phyloP scores from a whole-genome alignment of 2,329 filamentous ascomycete species.

The Didymella lethalis region DNA sequence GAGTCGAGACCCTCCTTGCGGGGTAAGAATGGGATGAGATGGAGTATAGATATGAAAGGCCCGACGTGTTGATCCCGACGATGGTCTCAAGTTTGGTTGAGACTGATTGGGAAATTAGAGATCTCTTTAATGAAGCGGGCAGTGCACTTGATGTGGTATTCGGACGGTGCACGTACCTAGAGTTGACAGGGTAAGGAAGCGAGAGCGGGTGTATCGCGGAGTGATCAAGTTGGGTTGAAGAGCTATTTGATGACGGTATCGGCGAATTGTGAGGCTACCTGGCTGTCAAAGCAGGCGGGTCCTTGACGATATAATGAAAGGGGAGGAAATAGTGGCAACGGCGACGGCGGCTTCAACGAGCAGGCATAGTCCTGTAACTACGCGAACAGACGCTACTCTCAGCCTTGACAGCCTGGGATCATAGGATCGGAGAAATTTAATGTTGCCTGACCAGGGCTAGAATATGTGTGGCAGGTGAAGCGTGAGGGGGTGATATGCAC shows the following conservation, averaged over 20 bases:
- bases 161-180: constrained; percentile 24
- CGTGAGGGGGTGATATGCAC: constrained; percentile 36
- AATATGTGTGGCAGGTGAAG: constrained; percentile 35
- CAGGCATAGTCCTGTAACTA: constrained; percentile 38
- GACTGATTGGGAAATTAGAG: constrained; percentile 10
- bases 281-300: constrained; percentile 34
- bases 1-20: not conserved
- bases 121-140: not conserved
- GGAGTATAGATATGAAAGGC: not conserved
- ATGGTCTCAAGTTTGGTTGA: not conserved
- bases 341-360: constrained; percentile 39
- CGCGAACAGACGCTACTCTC: constrained; percentile 32
- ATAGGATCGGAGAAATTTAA: constrained; percentile 35
- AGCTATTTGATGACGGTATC: constrained; percentile 27
- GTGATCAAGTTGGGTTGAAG: constrained; percentile 25
- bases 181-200: constrained; percentile 24
- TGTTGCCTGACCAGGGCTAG: constrained; percentile 26
- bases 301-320: constrained; percentile 39
- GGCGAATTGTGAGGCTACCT: constrained; percentile 39
- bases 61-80: not conserved
- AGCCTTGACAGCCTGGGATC: constrained; percentile 28
- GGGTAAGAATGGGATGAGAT: not conserved
- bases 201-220: constrained; percentile 28
- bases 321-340: constrained; percentile 27
- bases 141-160: constrained; percentile 4